Evolutionary conservation across 1,284 basidiomycete genomes (phyloP), one percentile per base, ranked within the genome.

Genomic region (Ceratobasidium sp.): DNA sequence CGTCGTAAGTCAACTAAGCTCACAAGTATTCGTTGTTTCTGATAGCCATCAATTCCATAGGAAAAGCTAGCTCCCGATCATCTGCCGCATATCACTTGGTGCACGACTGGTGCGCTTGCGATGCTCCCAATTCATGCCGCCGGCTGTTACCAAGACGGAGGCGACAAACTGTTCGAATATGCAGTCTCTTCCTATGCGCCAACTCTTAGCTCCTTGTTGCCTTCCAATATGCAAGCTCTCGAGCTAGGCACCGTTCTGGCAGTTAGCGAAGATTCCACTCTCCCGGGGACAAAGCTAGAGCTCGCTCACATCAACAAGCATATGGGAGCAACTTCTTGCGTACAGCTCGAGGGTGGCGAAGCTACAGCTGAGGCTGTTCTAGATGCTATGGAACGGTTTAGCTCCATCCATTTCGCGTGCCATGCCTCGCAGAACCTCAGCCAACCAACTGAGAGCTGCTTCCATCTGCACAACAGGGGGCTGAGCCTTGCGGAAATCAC

Each of bases 391-490:
- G 24, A 53, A 31, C 0, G 2, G 14, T 36, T 24, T 15, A 27
- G 24, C 22, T 74, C 48, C 48, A 63, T 66, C 1, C 73, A 74
- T 36, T 22, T 74, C 9, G 60, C 63, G 17, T 74, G 50, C 22
- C 73, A 74, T 29, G 73, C 48, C 14, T 51, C 48, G 1, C 73
- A 65, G 48, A 31, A 65, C 36, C 48, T 5, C 27, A 7, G 2
- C 11, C n/a, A 57, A 11, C 63, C 73, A 44, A 44, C 54, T 1
- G 9, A 66, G 6, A 56, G 48, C n/a, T 15, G 27, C 11, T 67
- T 74, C 41, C 36, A 44, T 2, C 48, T 74, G 1, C 36, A 74
- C 36, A 51, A 36, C 17, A 41, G 63, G 3, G 36, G 15, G 19
- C 54, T 74, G 8, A 66, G 48, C 15, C 51, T 56, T 1, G 60